Evolutionary conservation across 192 early-diverging fungal species (phyloP).

Genomic region (Geranomyces michiganensis): DNA sequence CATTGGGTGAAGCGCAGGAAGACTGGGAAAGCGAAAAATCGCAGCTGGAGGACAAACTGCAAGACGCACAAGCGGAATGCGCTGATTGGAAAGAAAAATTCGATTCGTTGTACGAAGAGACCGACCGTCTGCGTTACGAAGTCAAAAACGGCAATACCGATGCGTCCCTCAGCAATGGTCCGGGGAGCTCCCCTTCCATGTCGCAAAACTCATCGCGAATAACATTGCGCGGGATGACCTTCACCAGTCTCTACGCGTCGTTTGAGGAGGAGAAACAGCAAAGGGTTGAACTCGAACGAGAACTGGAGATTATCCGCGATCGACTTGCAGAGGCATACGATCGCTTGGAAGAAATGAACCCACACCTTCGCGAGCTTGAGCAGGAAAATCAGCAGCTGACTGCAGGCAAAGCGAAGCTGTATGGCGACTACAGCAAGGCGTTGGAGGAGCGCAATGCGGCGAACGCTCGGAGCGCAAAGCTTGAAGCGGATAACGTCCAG

Average conservation of each 20-base stretch:
- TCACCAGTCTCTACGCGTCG: conserved; percentile 22
- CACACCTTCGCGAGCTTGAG: conserved; percentile 22
- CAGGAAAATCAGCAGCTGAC: conserved; percentile 27
- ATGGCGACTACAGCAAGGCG: conserved; percentile 6
- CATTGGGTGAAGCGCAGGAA: conserved; percentile 50
- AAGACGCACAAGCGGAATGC: conserved; percentile 46
- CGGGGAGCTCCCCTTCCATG: not conserved
- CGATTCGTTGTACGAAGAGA: conserved; percentile 26
- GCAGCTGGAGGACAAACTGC: conserved; percentile 53
- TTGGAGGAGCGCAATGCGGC: conserved; percentile 16
- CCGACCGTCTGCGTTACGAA: conserved; percentile 12
- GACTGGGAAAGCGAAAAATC: conserved; percentile 57
- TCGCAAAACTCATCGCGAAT: not conserved
- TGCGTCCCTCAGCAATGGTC: not conserved
- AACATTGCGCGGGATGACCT: conserved; percentile 22
- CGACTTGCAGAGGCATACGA: conserved; percentile 15
- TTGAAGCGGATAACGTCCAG: not conserved
- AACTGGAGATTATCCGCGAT: conserved; percentile 21
- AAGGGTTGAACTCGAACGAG: conserved; percentile 25
- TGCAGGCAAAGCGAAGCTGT: conserved; percentile 26
- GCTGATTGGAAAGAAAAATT: conserved; percentile 51
- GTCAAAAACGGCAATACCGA: not conserved
- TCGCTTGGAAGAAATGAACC: conserved; percentile 12
- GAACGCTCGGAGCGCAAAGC: not conserved
- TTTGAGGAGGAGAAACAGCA: conserved; percentile 31